Base-by-base conservation (phyloP, 2,329 filamentous ascomycete species). In the Beauveria australis region DNA sequence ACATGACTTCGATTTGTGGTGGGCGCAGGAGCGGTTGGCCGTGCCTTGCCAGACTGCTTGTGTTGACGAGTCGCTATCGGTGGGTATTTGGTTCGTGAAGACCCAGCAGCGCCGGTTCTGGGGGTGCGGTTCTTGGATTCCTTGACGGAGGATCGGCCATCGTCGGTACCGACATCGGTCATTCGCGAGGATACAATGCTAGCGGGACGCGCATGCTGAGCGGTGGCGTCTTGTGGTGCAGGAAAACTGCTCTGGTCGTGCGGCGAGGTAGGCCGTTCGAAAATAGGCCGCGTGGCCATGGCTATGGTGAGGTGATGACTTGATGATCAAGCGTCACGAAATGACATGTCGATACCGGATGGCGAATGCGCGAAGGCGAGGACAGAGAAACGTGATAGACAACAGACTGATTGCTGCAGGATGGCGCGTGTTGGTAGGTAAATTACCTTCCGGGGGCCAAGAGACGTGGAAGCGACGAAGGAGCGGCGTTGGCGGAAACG, bases 1-100 rank as follows among this genome's bases (percentile, higher is more conserved):
- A 96, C 92, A 78, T 99, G 94, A 47, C 90, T 94, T 69, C 88
- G 84, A 65, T 87, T 93, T 24, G 71, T 63, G 56, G 68, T 69
- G 18, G 79, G 81, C 58, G 79, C 88, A 65, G 81, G 81, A 66
- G 74, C 85, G 71, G 72, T 77, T 33, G 77, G 72, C 60, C 73
- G 74, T 16, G 75, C 73, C 60, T 75, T 66, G 58, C 77, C 80
- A 22, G 69, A 70, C 60, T 78, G 72, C 66, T 79, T 79, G 3
- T 75, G 74, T 33, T 79, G 78, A 64, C 74, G 73, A 62, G 71
- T 6, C 14, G 12, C 78, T 64, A 70, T 71, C 8, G 71, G 64
- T 49, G 71, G 69, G 59, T 71, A 80, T 63, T 82, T 83, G 62
- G 86, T 81, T 58, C 86, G 80, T 22, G 81, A 77, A 40, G 85